Conservation (phyloP, 441 rosid species). For the Syzygium malaccense region DNA sequence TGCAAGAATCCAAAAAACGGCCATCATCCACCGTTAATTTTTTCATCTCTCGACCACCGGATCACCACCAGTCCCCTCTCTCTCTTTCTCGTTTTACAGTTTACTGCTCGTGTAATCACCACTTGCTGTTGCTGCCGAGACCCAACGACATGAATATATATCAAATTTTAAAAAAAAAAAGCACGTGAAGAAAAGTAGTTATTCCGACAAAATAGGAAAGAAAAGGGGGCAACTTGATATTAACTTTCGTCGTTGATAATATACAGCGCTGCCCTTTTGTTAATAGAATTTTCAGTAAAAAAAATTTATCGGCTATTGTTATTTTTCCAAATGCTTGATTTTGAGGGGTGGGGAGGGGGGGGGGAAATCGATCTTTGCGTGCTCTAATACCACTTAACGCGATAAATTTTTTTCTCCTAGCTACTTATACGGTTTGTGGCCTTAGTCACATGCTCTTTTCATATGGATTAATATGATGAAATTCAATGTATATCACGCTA, state of each 20-base stretch:
- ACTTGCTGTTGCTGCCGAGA: not conserved
- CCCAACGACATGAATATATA: not conserved
- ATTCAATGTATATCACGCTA: rapidly evolving
- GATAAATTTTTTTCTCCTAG: not conserved
- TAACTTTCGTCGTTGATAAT: not conserved
- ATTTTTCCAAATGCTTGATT: not conserved
- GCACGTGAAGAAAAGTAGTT: not conserved
- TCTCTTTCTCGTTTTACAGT: not conserved
- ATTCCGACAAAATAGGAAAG: not conserved
- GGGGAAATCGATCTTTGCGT: not conserved
- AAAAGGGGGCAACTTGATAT: not conserved
- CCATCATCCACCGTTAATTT: not conserved
- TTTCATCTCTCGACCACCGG: not conserved
- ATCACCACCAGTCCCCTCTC: not conserved
- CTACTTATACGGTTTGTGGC: not conserved
- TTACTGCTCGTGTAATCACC: not conserved
- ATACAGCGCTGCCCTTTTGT: not conserved
- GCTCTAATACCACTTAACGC: not conserved
- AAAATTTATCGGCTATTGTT: not conserved
- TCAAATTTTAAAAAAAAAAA: not conserved
- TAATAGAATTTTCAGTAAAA: not conserved
- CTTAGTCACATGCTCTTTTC: not conserved
- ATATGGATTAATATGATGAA: not conserved
- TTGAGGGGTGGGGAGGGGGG: rapidly evolving
- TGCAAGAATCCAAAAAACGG: not conserved